Evolutionary conservation across 164 flowering plant genomes (phyloP).

Genomic region (Nymphaea thermarum): DNA sequence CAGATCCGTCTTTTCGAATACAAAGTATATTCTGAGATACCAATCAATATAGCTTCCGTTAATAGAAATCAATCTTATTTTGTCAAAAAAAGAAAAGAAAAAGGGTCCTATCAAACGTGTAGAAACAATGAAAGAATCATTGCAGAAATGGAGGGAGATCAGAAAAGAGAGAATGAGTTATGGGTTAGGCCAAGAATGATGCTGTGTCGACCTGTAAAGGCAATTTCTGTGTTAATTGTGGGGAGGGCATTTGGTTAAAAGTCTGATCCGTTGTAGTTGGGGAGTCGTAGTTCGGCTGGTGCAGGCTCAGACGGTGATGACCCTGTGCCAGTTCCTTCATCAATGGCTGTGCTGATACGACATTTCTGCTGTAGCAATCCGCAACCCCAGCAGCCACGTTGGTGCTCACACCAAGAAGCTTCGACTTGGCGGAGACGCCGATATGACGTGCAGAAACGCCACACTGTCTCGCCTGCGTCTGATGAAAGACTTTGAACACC

Average conservation of each 20-base stretch:
- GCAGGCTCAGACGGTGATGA: background rate
- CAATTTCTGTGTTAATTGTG: background rate
- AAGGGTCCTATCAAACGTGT: no score
- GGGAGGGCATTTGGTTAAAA: background rate
- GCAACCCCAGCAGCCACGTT: slow-evolving; percentile 11
- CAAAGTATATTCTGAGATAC: background rate
- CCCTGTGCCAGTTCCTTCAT: background rate
- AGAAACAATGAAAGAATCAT: background rate
- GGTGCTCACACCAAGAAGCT: slow-evolving; percentile 9
- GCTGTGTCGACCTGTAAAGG: background rate
- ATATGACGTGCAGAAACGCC: slow-evolving; percentile 18
- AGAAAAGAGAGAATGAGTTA: background rate
- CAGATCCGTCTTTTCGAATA: no score
- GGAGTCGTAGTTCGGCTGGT: background rate
- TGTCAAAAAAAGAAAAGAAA: no score
- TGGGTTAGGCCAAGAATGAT: background rate
- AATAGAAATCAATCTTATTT: background rate
- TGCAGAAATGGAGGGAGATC: no score
- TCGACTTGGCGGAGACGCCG: slow-evolving; percentile 8
- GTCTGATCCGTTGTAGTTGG: background rate
- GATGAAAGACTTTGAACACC: slow-evolving; percentile 68
- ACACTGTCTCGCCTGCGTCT: slow-evolving; percentile 77
- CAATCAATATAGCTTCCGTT: background rate
- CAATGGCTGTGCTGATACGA: background rate
- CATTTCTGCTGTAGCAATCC: slow-evolving; percentile 13